Base-by-base conservation (phyloP, 192 early-diverging fungal genomes). In the Cetraspora pellucida region DNA sequence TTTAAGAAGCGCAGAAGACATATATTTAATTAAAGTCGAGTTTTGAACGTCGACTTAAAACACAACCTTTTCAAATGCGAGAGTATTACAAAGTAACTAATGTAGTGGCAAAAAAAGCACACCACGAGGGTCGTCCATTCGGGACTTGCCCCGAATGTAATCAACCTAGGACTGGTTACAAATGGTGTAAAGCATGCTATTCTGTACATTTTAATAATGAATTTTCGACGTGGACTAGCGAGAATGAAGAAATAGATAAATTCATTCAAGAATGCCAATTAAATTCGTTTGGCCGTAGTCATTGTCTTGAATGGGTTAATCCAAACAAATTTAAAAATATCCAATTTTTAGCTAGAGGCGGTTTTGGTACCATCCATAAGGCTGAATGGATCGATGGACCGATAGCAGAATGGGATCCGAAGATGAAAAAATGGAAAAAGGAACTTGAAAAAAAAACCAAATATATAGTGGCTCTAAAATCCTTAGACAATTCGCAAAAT, bases 181-280 rank as follows among this genome's bases (percentile, higher is more conserved):
- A 11, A 54, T 72, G 70, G 54, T 72, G 70, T 43, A 27, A 72
- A 55, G 5, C 17, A 43, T 72, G 70, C 30, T 55, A 72, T 58
- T 54, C 70, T 55, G 28, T 17, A 31, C 23, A 25, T 9, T 72
- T 72, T 72, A 21, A 31, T 30, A 16, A 72, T 13, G 10, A 72
- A 19, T 72, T 72, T 55, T 14, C 49, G 7, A 28, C 19, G 30
- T 72, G 70, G 54, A 72, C 70, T 43, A 72, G 71, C 17, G 27
- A 28, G 19, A 58, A 72, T 57, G 16, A 72, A 44, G 50, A 43
- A 1, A 72, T 72, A 31, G 52, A 57, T n/a, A 4, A 72, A 57
- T 58, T 57, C 31, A 72, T 72, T 30, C 23, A 72, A 57, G 54
- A 31, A 72, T 31, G 28, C 14, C 50, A 72, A 43, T 57, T 72